These are phyloP conservation scores for Candida easanensis DNA, from an alignment of 805 yeast genomes.

Conservation along the genomic window DNA sequence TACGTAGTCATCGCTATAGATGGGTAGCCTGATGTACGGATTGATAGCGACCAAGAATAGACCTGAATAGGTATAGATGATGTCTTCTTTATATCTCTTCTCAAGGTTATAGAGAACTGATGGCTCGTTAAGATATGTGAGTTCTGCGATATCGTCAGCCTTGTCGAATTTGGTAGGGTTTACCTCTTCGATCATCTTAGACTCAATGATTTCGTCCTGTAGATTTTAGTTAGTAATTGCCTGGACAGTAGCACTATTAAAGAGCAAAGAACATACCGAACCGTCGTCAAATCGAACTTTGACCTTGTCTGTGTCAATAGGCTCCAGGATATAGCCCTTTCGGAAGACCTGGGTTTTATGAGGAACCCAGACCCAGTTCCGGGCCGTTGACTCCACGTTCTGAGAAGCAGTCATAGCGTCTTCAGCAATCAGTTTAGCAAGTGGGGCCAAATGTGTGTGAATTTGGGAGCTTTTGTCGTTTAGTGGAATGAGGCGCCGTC, in stretches of 20 bases:
- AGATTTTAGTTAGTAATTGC: slow-evolving; percentile 6
- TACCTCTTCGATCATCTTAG: slow-evolving; percentile 54
- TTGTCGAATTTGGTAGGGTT: slow-evolving; percentile 90
- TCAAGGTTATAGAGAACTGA: slow-evolving; percentile 86
- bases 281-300: slow-evolving; percentile 41
- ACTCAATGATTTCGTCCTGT: slow-evolving; percentile 37
- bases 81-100: slow-evolving; percentile 70
- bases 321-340: slow-evolving; percentile 57
- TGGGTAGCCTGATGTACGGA: slow-evolving; percentile 76
- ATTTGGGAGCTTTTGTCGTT: too few species aligned
- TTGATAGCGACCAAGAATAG: slow-evolving; percentile 92
- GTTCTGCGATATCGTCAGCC: slow-evolving; percentile 92
- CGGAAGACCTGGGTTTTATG: slow-evolving; percentile 54
- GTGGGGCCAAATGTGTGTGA: too few species aligned
- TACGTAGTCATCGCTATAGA: slow-evolving; percentile 62
- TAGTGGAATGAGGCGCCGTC: too few species aligned
- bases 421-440: neutral
- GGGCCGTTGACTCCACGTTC: slow-evolving; percentile 15
- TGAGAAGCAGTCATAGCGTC: neutral
- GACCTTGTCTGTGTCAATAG: slow-evolving; percentile 33
- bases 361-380: slow-evolving; percentile 75
- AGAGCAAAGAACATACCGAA: slow-evolving; percentile 8
- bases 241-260: neutral
- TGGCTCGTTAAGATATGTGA: slow-evolving; percentile 92
- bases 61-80: slow-evolving; percentile 93